Evolutionary conservation across 257 asterid species (phyloP).

Genomic region (Phtheirospermum japonicum): DNA sequence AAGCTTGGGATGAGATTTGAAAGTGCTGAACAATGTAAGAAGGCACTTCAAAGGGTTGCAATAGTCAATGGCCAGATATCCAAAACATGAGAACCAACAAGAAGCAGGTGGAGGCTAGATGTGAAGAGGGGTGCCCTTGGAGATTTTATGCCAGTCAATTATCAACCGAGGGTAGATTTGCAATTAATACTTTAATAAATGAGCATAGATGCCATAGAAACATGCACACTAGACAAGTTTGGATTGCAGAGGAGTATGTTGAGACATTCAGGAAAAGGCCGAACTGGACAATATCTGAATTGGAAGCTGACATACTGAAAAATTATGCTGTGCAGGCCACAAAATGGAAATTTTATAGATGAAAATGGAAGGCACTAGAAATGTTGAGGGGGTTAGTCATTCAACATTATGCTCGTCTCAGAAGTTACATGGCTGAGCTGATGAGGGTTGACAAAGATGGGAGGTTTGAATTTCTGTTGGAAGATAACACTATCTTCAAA

Average conservation of each 20-base stretch:
- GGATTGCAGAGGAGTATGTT: neutral
- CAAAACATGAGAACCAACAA: too few relatives aligned
- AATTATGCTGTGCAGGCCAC: neutral
- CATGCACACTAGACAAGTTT: neutral
- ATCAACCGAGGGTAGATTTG: neutral
- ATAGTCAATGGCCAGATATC: too few relatives aligned
- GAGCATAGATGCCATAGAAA: neutral
- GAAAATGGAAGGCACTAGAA: neutral
- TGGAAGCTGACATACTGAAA: neutral
- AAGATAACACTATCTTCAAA: too few relatives aligned
- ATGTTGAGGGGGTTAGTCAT: neutral
- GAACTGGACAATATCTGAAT: neutral
- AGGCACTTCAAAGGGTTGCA: too few relatives aligned
- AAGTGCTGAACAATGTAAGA: too few relatives aligned
- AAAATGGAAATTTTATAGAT: neutral
- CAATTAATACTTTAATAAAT: neutral
- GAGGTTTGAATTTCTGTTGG: too few relatives aligned
- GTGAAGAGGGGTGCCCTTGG: too few relatives aligned
- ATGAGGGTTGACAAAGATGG: too few relatives aligned
- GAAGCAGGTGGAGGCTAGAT: too few relatives aligned
- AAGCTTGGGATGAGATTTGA: too few relatives aligned
- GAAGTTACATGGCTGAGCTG: constrained; percentile 5
- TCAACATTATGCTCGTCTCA: neutral
- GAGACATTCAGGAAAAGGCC: neutral
- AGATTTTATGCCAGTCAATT: too few relatives aligned